Base-by-base conservation (phyloP, 148 eudicot genomes). In the Cornus kousa region DNA sequence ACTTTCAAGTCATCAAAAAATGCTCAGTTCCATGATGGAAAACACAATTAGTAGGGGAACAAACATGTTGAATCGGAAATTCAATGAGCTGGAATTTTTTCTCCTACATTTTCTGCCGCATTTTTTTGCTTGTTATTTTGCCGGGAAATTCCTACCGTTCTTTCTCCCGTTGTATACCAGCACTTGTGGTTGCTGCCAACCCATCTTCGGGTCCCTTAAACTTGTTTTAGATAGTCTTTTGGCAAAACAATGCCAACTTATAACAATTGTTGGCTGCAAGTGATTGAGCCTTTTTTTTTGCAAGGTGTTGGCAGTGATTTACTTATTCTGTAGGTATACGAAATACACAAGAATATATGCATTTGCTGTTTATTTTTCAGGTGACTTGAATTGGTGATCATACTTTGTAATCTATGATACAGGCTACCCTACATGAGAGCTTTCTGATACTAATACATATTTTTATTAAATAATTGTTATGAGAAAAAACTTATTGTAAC, bases 11-110 rank as follows among this genome's bases (percentile, higher is more conserved):
- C 99, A 74, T 92, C 97, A 55, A 90, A 83, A 82, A 95, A 95
- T 80, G 98, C 99, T 69, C 98, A 93, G 86, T 93, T 91, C 81
- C 94, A 86, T 80, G 98, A 95, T 43, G 98, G 98, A 67, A 95
- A 95, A 82, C 98, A 95, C 89, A 80, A 74, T 8, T 93, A 87
- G 93, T 78, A 80, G 28, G 28, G 28, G 0, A 16, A 24, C 65
- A 7, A 24, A 75, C 19, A 9, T 16, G 23, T 24, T 28, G 35
- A 23, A 5, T 62, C 6, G 66, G 66, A 62, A 1, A 7, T 62
- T 62, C 6, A 0, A 62, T 2, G 66, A 62, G 66, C 66, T 62
- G 66, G 19, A 62, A 13, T 62, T 62, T 62, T 62, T 53, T 19
- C 20, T 19, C 23, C 19, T 62, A 17, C 23, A n/a, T 20, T 62